Base-by-base conservation (phyloP, 345 rosid species). In the Combretum micranthum region DNA sequence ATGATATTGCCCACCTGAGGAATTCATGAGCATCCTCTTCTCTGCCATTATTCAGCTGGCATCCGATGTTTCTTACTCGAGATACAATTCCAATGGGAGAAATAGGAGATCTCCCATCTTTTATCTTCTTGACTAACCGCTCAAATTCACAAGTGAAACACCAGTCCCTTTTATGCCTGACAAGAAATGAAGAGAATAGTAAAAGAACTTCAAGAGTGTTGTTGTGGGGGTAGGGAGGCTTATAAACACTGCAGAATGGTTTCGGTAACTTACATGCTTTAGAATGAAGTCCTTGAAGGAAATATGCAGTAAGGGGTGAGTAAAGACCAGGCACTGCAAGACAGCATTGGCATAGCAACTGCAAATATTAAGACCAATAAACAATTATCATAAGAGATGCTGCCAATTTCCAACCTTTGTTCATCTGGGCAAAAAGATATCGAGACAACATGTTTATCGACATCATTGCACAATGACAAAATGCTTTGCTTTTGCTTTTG, bases 21-120 rank as follows among this genome's bases (percentile, higher is more conserved):
- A 90, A 94, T 75, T 94, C 97, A 80, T 94, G 99, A 44, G 99
- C 99, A 68, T 94, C 99, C 75, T 94, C 99, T 68, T 94, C 86
- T 61, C 82, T 84, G 25, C 99, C 99, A 64, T 77, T 76, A 51
- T 88, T 90, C 73, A 90, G 90, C 63, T 69, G 84, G 64, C 85
- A 81, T 78, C 90, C 93, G 45, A 80, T 77, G 68, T 63, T 81
- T 62, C 76, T 93, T 46, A 94, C 77, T 52, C 75, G 90, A 46
- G 96, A 85, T 45, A 94, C 64, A 65, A 94, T 81, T 56, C 82
- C 80, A 63, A 52, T 64, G 45, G 99, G 95, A 47, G 96, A 87
- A 50, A 87, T 65, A 13, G 88, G 84, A 71, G 83, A 74, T 76
- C 78, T 90, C 39, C 80, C 77, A 59, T 81, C 93, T 62, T 79